phyloP scores from a whole-genome alignment of 768 basidiomycete genomes.

The Suillus fuscotomentosus region DNA sequence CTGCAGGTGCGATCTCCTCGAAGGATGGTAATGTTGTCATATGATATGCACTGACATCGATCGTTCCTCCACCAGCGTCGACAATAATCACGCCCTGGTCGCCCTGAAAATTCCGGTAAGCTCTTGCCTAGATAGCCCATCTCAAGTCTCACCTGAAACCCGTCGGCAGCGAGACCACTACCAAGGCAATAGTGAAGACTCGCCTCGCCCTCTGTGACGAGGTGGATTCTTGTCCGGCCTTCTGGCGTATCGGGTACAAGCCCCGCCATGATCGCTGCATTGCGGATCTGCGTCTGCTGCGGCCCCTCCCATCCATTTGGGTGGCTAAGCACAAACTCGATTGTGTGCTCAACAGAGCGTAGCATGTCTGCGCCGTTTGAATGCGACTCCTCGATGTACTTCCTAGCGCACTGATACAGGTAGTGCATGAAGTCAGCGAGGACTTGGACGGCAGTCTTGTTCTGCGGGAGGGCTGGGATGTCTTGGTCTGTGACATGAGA shows the following conservation, averaged over 20 bases:
- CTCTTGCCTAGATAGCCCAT: not conserved
- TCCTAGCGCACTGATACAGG: constrained; percentile 40
- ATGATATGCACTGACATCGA: constrained; percentile 58
- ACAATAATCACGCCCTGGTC: constrained; percentile 51
- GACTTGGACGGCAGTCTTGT: constrained; percentile 41
- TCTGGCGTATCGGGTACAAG: constrained; percentile 35
- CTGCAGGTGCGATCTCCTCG: constrained; percentile 47
- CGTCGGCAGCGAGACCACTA: constrained; percentile 30
- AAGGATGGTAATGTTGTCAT: constrained; percentile 35
- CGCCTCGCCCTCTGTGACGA: constrained; percentile 55
- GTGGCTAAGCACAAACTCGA: constrained; percentile 48
- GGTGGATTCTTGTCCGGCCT: constrained; percentile 38
- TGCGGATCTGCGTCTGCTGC: constrained; percentile 43
- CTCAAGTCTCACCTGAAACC: constrained; percentile 21
- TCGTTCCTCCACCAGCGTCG: constrained; percentile 63
- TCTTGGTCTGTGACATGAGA: constrained; percentile 29
- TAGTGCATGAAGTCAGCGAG: constrained; percentile 51
- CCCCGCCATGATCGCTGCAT: constrained; percentile 41
- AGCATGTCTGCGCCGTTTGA: constrained; percentile 40
- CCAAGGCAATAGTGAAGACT: constrained; percentile 48
- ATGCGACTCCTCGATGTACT: constrained; percentile 46
- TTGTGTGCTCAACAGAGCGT: constrained; percentile 37
- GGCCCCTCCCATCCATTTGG: constrained; percentile 49
- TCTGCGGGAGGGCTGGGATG: constrained; percentile 42
- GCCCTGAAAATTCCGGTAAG: constrained; percentile 26